Base-by-base conservation (phyloP, 371 early-diverging fungal species). In the Saksenaea vasiformis region DNA sequence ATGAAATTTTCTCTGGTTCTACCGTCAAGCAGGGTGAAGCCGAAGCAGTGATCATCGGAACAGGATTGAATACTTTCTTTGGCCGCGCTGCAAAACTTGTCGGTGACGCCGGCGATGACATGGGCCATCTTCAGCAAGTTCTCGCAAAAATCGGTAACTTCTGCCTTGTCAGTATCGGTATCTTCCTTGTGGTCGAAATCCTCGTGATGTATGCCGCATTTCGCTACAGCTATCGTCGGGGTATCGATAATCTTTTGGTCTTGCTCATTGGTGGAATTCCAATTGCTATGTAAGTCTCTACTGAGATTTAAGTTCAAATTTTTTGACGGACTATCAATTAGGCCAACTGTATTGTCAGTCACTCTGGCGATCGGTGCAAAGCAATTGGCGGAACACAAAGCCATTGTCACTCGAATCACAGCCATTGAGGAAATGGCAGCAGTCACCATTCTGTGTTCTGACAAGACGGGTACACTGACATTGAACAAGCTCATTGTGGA, bases 381-480 rank as follows among this genome's bases (percentile, higher is more conserved):
- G 74, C 91, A 92, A 84, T 87, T 98, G 76, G 96, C 97, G 44
- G 88, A 89, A 70, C 91, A 96, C 77, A 93, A 94, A 73, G 96
- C 95, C 10, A 95, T 98, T 64, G 96, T 97, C 35, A 88, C 94
- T 28, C 88, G 90, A 47, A 87, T 97, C 66, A 87, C 91, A 24
- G 90, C 91, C 44, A 93, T 96, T 60, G 98, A 98, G 79, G 94
- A 94, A 66, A 87, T 98, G 74, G 97, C 96, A 19, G 93, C 93
- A 64, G 94, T 94, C 55, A 89, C 90, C 66, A 92, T 96, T 60
- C 92, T 98, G 66, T 96, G 96, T 83, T 92, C 95, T 14, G 98
- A 97, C 83, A 98, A 98, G 87, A 98, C 98, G 13, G 98, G 98
- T 62, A 98, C 98, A 22, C 83, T 98, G 60, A 98, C 98, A 54